Base-by-base conservation (phyloP, 1,284 basidiomycete species). In the Fomes fomentarius region DNA sequence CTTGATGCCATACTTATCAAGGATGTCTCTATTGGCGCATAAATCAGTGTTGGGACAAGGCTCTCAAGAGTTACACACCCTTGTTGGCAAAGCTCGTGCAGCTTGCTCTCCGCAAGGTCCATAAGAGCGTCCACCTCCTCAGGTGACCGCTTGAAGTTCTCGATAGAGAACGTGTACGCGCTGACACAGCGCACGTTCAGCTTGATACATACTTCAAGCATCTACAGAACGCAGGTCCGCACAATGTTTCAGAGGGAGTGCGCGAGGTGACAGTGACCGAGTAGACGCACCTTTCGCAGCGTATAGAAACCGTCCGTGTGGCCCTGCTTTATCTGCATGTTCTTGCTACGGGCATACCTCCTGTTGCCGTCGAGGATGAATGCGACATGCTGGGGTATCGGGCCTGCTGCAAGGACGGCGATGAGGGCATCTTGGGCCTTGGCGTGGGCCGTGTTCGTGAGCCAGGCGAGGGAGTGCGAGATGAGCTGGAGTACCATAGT, bases 321-420 rank as follows among this genome's bases (percentile, higher is more conserved):
- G 1, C 97, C 96, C 55, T 92, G 77, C 30, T 78, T 74, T 9
- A 93, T 81, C 28, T 80, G 71, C 67, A 85, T 81, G 6, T 87
- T 82, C 19, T 83, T 76, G 59, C 71, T 77, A n/a, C 91, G 80
- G 0, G 97, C 96, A 69, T 93, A 98, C 5, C 97, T 81, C 47
- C 97, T 79, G 71, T 99, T 99, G 4, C 97, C 97, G 66, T 99
- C 97, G 94, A 99, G 97, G 33, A 98, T 91, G 69, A 99, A 96
- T 2, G 92, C 96, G 38, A 99, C 83, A 76, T 99, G 97, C 38
- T 79, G 73, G 0, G 97, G 97, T 19, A 97, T 80, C 1, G 97
- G 96, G 0, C 96, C 96, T 6, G 87, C 77, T 0, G 87, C 76
- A 34, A 96, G 79, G 22, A 93, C 73, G 49, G 74, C 72, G 49